Evolutionary conservation across 2,329 filamentous ascomycete species (phyloP).

Genomic region (Talaromyces pinophilus): DNA sequence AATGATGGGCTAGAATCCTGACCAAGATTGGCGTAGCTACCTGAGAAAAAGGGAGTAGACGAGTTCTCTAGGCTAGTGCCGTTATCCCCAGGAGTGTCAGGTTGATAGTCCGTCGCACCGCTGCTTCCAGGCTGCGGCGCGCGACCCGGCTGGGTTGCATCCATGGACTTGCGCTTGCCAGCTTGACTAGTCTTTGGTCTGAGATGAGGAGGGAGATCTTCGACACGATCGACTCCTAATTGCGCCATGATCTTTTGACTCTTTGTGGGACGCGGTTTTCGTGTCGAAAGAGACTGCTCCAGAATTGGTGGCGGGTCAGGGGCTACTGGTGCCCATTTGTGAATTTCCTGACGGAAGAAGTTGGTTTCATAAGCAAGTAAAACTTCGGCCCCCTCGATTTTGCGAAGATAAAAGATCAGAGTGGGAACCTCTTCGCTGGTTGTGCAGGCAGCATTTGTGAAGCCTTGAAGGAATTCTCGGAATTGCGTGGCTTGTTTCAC

Average conservation of each 20-base stretch:
- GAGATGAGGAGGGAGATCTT: slow-evolving; percentile 81
- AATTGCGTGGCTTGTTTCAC: slow-evolving; percentile 83
- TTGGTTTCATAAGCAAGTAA: slow-evolving; percentile 93
- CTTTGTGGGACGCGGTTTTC: slow-evolving; percentile 95
- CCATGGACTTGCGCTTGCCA: slow-evolving; percentile 68
- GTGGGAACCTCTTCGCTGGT: slow-evolving; percentile 85
- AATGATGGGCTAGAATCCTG: slow-evolving; percentile 42
- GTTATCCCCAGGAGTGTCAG: slow-evolving; percentile 25
- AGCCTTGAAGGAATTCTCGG: slow-evolving; percentile 75
- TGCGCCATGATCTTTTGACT: slow-evolving; percentile 91
- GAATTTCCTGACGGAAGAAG: slow-evolving; percentile 91
- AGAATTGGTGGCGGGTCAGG: slow-evolving; percentile 81
- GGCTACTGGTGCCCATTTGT: slow-evolving; percentile 91
- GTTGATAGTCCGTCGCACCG: slow-evolving; percentile 19
- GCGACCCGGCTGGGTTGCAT: slow-evolving; percentile 38
- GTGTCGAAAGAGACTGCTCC: slow-evolving; percentile 83
- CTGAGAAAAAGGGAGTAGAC: slow-evolving; percentile 39
- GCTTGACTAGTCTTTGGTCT: slow-evolving; percentile 74
- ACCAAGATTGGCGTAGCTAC: slow-evolving; percentile 41
- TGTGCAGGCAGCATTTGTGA: slow-evolving; percentile 77
- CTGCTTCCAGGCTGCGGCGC: slow-evolving; percentile 31
- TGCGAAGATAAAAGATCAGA: slow-evolving; percentile 91
- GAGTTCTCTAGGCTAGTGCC: slow-evolving; percentile 27
- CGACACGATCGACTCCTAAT: slow-evolving; percentile 83
- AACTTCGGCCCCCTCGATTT: slow-evolving; percentile 95